These are phyloP conservation scores for Isochrysis galbana DNA, from an alignment of 78 protist genomes.

Conservation along the genomic window DNA sequence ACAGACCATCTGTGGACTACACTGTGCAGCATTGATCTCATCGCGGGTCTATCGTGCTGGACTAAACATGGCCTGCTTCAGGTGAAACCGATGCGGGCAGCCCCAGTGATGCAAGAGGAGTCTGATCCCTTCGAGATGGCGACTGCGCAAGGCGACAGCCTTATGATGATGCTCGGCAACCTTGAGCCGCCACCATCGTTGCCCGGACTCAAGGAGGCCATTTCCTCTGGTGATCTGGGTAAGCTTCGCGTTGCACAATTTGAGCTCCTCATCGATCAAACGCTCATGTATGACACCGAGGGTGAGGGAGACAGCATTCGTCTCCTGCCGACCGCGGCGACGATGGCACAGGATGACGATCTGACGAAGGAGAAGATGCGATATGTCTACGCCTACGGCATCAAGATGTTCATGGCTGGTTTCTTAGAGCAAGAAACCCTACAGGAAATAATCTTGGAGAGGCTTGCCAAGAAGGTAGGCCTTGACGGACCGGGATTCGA, in stretches of 20 bases:
- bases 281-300: background rate
- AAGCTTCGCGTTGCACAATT: background rate
- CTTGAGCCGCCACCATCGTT: background rate
- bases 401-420: background rate
- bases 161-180: background rate
- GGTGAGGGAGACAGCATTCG: background rate
- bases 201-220: background rate
- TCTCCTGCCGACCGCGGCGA: background rate
- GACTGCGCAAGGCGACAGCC: background rate
- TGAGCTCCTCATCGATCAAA: background rate
- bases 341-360: background rate
- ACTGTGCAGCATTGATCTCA: no score
- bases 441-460: background rate
- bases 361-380: background rate
- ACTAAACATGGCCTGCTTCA: no score
- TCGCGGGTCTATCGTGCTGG: no score
- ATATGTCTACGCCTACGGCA: background rate
- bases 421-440: background rate
- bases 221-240: background rate
- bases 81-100: background rate
- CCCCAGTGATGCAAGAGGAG: background rate
- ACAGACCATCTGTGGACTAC: no score
- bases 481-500: background rate
- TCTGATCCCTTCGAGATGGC: background rate
- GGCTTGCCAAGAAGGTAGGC: background rate